Conservation (phyloP, 495 filamentous ascomycete species). For the Cairneyella variabilis region DNA sequence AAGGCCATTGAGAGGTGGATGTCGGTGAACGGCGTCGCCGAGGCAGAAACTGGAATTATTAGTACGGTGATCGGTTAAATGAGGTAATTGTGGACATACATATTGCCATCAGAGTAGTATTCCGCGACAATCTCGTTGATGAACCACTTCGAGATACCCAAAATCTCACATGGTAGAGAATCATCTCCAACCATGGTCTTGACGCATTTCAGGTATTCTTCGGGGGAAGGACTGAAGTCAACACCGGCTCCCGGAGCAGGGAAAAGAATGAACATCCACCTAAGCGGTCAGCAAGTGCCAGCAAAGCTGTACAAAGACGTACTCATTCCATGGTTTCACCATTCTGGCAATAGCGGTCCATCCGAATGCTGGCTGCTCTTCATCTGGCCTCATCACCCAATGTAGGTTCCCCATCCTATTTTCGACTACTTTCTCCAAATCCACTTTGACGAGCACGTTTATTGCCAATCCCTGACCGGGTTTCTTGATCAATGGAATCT, state of each 20-base stretch:
- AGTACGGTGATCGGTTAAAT: background rate
- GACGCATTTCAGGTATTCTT: constrained; percentile 38
- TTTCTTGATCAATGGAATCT: constrained; percentile 44
- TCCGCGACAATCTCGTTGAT: constrained; percentile 51
- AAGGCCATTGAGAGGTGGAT: constrained; percentile 48
- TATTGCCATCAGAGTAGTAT: constrained; percentile 25
- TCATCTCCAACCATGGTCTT: constrained; percentile 46
- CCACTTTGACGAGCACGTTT: constrained; percentile 46
- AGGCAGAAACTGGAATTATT: constrained; percentile 36
- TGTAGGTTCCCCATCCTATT: constrained; percentile 48
- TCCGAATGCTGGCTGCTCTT: constrained; percentile 36
- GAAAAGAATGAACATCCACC: constrained; percentile 52
- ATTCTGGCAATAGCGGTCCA: constrained; percentile 43
- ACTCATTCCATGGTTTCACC: constrained; percentile 53
- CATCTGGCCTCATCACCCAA: constrained; percentile 47
- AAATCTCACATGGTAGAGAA: constrained; percentile 37
- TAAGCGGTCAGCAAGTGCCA: background rate
- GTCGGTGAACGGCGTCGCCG: constrained; percentile 49
- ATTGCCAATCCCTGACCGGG: constrained; percentile 51
- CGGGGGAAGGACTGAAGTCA: constrained; percentile 30
- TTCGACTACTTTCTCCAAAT: constrained; percentile 41
- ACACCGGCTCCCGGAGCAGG: constrained; percentile 34
- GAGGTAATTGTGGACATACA: constrained; percentile 2
- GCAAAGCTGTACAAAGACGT: background rate
- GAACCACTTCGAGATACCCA: constrained; percentile 44